These are phyloP conservation scores for Arctium lappa DNA, from an alignment of 129 eudicot genomes.

Conservation along the genomic window DNA sequence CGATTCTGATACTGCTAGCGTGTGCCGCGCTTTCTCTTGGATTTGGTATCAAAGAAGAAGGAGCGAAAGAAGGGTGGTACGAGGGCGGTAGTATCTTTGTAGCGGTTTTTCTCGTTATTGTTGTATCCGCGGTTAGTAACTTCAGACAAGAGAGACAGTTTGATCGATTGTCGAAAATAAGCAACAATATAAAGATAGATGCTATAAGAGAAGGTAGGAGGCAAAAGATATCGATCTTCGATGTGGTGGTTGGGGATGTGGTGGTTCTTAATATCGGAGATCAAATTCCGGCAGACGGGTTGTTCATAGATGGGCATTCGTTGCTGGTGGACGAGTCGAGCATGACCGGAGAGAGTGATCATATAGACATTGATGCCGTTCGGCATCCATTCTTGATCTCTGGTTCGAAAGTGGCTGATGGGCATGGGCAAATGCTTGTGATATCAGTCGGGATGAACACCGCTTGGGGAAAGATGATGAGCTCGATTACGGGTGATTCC, in stretches of 20 bases:
- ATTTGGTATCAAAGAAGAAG: constrained; percentile 61
- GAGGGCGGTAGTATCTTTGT: constrained; percentile 81
- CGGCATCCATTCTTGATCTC: constrained; percentile 63
- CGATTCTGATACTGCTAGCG: constrained; percentile 55
- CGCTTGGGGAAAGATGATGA: constrained; percentile 86
- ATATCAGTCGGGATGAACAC: constrained; percentile 72
- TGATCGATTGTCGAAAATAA: constrained; percentile 58
- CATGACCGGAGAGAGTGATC: constrained; percentile 85
- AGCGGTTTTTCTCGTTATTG: constrained; percentile 61
- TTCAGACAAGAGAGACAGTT: constrained; percentile 73
- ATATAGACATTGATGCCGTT: constrained; percentile 42
- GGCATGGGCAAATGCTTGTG: constrained; percentile 65
- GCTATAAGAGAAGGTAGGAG: constrained; percentile 53
- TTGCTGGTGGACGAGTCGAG: constrained; percentile 77
- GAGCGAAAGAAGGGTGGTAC: constrained; percentile 65
- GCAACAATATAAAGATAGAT: constrained; percentile 51
- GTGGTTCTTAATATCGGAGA: constrained; percentile 61
- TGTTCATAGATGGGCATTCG: constrained; percentile 69
- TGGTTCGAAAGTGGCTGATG: constrained; percentile 84
- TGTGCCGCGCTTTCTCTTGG: constrained; percentile 65
- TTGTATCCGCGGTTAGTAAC: constrained; percentile 62
- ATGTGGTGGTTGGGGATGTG: constrained; percentile 75
- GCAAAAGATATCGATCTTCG: constrained; percentile 62
- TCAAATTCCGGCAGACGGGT: constrained; percentile 77
- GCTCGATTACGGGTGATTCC: constrained; percentile 60